A percentile compares a stretch with the other conserved stretches of the same genome.
These are phyloP conservation scores for Narthecium ossifragum DNA, from an alignment of 106 monocot genomes.

Conservation along the genomic window DNA sequence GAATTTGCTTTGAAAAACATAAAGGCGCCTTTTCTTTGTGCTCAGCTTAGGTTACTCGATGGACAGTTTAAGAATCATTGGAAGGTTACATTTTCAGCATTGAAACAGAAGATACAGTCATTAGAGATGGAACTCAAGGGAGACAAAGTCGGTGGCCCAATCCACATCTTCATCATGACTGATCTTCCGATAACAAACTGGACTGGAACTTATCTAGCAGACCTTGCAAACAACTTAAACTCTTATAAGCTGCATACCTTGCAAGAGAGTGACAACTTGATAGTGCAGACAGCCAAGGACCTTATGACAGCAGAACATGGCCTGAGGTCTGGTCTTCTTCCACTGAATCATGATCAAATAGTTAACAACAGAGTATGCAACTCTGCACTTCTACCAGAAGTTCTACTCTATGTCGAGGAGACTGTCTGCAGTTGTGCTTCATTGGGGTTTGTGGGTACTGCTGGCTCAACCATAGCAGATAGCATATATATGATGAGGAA, in stretches of 20 bases:
- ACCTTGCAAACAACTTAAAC: constrained; percentile 35
- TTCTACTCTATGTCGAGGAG: constrained; percentile 73
- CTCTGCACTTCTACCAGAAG: constrained; percentile 34
- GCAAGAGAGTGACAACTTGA: constrained; percentile 43
- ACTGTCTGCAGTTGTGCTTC: constrained; percentile 87
- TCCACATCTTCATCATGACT: constrained; percentile 90
- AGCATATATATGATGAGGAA: constrained; percentile 78
- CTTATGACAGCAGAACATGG: constrained; percentile 55
- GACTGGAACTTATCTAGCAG: constrained; percentile 65
- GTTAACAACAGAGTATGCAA: constrained; percentile 15
- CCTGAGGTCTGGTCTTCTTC: constrained; percentile 31
- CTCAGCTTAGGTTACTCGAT: constrained; percentile 85
- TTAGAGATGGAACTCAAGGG: constrained; percentile 24
- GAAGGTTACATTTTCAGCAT: constrained; percentile 63
- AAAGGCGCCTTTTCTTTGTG: constrained; percentile 76
- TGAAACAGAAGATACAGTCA: constrained; percentile 53
- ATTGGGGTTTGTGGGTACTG: constrained; percentile 85
- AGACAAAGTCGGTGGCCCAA: constrained; percentile 16
- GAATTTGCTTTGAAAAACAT: constrained; percentile 47
- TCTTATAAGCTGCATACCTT: constrained; percentile 52
- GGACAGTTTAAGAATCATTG: constrained; percentile 98
- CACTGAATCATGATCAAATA: constrained; percentile 1
- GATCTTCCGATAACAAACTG: constrained; percentile 73
- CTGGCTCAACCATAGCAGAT: constrained; percentile 90
- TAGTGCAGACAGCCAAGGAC: constrained; percentile 42